Conservation (phyloP, 164 flowering plant genomes). For the Malania oleifera region DNA sequence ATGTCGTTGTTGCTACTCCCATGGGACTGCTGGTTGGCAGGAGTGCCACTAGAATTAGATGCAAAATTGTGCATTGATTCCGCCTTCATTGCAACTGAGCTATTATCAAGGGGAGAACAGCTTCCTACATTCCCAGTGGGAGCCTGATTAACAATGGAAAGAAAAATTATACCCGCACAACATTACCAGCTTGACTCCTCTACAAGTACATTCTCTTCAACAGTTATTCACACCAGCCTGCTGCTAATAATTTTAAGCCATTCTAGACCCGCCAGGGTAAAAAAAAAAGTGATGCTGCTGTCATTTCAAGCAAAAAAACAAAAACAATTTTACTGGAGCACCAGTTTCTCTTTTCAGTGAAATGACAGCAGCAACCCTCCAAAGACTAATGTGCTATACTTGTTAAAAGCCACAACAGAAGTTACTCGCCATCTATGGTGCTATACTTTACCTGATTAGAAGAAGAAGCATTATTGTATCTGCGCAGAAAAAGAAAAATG, state of each 20-base stretch:
- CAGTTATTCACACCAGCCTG: background rate
- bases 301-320: background rate
- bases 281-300: background rate
- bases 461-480: constrained; percentile 53
- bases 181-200: background rate
- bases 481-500: constrained; percentile 23
- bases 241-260: background rate
- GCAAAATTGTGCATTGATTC: constrained; percentile 28
- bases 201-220: background rate
- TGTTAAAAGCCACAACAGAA: background rate
- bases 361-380: background rate
- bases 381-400: background rate
- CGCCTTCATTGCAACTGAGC: constrained; percentile 44
- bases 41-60: constrained; percentile 31
- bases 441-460: constrained; percentile 34
- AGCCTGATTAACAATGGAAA: constrained; percentile 18
- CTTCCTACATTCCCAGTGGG: constrained; percentile 55
- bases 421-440: background rate
- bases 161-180: constrained; percentile 7
- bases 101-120: constrained; percentile 53
- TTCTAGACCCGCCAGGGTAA: background rate
- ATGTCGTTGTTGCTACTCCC: constrained; percentile 52
- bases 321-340: background rate
- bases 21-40: constrained; percentile 42
- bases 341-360: background rate